Percentiles rank a stretch among this genome's conserved stretches.
These are phyloP conservation scores for Porodaedalea pini DNA, from an alignment of 1,284 basidiomycete species.

Conservation along the genomic window DNA sequence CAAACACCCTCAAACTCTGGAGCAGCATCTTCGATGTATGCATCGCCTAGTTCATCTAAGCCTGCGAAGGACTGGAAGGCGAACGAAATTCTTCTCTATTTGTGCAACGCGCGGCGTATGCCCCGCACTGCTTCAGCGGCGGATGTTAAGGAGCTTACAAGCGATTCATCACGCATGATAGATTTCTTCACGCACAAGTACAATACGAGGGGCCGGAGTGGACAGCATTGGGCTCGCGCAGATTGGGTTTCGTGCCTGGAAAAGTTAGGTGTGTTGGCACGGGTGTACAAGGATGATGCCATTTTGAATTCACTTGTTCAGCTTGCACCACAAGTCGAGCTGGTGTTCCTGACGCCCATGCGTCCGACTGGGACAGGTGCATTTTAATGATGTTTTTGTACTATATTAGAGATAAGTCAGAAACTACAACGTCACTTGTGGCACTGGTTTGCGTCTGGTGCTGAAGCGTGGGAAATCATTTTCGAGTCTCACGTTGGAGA, in stretches of 20 bases:
- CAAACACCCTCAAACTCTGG: conserved; percentile 33
- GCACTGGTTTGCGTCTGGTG: not conserved
- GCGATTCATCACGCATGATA: conserved; percentile 36
- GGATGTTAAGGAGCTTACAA: conserved; percentile 16
- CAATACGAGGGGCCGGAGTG: conserved; percentile 45
- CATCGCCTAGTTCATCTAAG: conserved; percentile 43
- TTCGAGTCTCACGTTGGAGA: conserved; percentile 6
- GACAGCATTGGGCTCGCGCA: conserved; percentile 64
- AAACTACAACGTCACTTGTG: not conserved
- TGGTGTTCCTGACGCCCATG: conserved; percentile 47
- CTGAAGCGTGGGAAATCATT: conserved; percentile 20
- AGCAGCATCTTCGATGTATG: conserved; percentile 51
- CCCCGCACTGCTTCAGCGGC: conserved; percentile 9
- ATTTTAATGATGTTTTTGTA: not conserved
- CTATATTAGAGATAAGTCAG: not conserved
- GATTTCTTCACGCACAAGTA: conserved; percentile 51
- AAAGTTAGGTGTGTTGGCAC: conserved; percentile 46
- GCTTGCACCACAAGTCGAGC: conserved; percentile 45
- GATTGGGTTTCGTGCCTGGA: conserved; percentile 57
- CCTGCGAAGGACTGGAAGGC: conserved; percentile 49
- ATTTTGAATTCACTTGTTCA: conserved; percentile 47
- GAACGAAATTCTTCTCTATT: conserved; percentile 52
- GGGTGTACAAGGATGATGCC: conserved; percentile 47
- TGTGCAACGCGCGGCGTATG: conserved; percentile 36
- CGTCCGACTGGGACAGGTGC: conserved; percentile 38